Percentiles rank a stretch among this genome's conserved stretches.
phyloP scores from a whole-genome alignment of 2,329 filamentous ascomycete species.

The Exutisphaerella laricina region DNA sequence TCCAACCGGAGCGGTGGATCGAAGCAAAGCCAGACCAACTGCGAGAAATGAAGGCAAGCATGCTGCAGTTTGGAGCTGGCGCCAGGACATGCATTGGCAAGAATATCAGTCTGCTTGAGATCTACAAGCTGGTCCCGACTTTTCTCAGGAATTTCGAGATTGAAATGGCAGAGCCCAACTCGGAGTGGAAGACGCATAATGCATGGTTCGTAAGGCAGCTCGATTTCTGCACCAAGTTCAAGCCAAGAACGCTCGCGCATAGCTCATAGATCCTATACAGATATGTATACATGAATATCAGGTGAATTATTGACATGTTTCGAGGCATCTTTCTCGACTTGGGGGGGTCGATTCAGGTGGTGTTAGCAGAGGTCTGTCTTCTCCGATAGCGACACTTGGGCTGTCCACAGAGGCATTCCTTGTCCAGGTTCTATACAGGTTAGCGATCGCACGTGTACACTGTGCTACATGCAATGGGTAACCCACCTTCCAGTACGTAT shows the following conservation, averaged over 20 bases:
- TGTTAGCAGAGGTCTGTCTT: slow-evolving; percentile 10
- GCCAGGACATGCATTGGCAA: slow-evolving; percentile 62
- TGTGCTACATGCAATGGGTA: too few relatives aligned
- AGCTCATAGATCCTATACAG: not conserved
- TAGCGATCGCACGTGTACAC: too few relatives aligned
- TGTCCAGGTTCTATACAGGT: slow-evolving; percentile 41
- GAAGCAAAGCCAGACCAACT: slow-evolving; percentile 51
- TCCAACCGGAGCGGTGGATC: slow-evolving; percentile 63
- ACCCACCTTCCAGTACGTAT: slow-evolving; percentile 50
- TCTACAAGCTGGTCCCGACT: slow-evolving; percentile 50
- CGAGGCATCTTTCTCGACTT: too few relatives aligned
- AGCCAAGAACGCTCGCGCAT: slow-evolving; percentile 22
- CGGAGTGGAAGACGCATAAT: slow-evolving; percentile 46
- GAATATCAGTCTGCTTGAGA: slow-evolving; percentile 45
- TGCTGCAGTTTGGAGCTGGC: slow-evolving; percentile 70
- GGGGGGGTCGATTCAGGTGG: slow-evolving; percentile 6
- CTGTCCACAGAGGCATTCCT: slow-evolving; percentile 52
- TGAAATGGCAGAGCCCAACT: slow-evolving; percentile 36
- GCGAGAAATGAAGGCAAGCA: slow-evolving; percentile 61
- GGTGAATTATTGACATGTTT: not conserved
- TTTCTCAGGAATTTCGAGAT: slow-evolving; percentile 61
- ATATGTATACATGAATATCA: slow-evolving; percentile 7
- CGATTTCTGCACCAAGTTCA: slow-evolving; percentile 43
- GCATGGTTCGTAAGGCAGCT: slow-evolving; percentile 50
- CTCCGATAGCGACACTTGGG: slow-evolving; percentile 46